Base-by-base conservation (phyloP, 108 stramenopile species). In the Stephanodiscus minutulus region DNA sequence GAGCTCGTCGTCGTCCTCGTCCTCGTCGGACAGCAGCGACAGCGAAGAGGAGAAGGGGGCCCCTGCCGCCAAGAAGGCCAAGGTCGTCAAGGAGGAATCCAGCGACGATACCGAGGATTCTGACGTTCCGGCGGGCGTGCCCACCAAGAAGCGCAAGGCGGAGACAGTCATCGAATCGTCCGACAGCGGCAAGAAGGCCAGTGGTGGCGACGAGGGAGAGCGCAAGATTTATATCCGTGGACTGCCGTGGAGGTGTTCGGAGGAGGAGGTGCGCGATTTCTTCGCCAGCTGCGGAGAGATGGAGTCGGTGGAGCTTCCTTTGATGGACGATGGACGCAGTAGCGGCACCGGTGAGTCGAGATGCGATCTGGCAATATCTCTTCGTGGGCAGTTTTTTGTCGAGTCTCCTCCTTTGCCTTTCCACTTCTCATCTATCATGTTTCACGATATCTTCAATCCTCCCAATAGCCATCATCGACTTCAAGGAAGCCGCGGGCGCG, bases 231-330 rank as follows among this genome's bases (percentile, higher is more conserved):
- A 91, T 74, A 76, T 98, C 43, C 83, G 90, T 35, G 99, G 99
- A 29, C 71, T 98, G 44, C 98, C 99, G 15, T 99, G 97, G 97
- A 82, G 70, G 47, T 85, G 96, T 37, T 83, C 85, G 9, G 93
- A 98, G 63, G 90, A 95, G 0, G 94, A 96, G 53, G 86, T 99
- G 25, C 58, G 68, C n/a, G 90, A 87, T 18, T 98, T 96, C 83
- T 98, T 99, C 83, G 67, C 73, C 29, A 44, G 29, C 13, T 98
- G 97, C 79, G 97, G 96, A 43, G 79, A 83, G 56, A 83, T 91
- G 29, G 74, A 17, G 9, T 52, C 53, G 49, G 67, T 92, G 18
- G 97, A 98, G 72, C 70, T 98, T 79, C 97, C 98, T 21, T 48
- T 94, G 63, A 77, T 76, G 82, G 90, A 88, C 49, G 88, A 96